Base-by-base conservation (phyloP, 2,329 filamentous ascomycete genomes). In the Cladosporium sp. region DNA sequence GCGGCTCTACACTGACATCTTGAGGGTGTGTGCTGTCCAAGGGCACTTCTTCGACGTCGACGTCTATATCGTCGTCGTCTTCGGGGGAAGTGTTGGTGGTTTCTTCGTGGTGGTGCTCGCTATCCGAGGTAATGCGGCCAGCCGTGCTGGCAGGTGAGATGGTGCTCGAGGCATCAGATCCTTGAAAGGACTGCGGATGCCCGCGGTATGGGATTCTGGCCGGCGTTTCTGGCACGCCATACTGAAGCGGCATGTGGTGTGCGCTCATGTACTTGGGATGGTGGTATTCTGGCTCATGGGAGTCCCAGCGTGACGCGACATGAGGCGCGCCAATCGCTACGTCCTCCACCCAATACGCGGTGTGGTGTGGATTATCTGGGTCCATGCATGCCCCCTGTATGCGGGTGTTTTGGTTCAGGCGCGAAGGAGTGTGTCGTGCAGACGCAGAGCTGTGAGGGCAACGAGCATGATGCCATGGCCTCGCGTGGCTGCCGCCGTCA, bases 281-380 rank as follows among this genome's bases (percentile, higher is more conserved):
- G 26, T 55, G n/a, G 32, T 58, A 15, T 34, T 34, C 34, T 34
- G 34, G 32, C 34, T 24, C 55, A 58, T 58, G 55, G 34, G 55
- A 58, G 24, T 58, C 55, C 55, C 55, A 58, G 55, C 55, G 55
- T 28, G n/a, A 26, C 55, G 21, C 55, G 52, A 34, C 52, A 55
- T 55, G n/a, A 32, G 52, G 52, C 30, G 15, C 52, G 52, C 52
- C 52, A 10, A 21, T 21, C 28, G 28, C 52, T 55, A 30, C 18
- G 52, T 55, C 30, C 52, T 34, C 52, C 52, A 34, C 52, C 52
- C 52, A 55, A 30, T 34, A 30, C 28, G 52, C 18, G 18, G 28
- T 32, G 28, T 34, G 8, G 28, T 55, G 52, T 55, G 52, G 28
- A 34, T 55, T 55, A 55, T 30, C 52, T 55, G 52, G 52, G 52